phyloP scores from a whole-genome alignment of 2,329 filamentous ascomycete species.

The Fusarium luffae region DNA sequence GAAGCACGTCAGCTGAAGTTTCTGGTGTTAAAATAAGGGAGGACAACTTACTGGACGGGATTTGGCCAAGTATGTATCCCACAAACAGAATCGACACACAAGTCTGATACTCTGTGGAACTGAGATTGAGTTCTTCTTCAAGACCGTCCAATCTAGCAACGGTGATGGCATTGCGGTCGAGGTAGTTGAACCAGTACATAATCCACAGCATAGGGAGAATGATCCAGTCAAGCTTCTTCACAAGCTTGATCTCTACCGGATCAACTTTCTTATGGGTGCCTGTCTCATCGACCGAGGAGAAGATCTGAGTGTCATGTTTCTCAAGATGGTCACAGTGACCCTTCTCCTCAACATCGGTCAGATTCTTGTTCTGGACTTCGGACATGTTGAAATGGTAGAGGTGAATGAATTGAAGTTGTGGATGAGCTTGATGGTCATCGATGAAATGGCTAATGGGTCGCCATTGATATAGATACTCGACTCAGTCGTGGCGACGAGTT shows the following conservation, averaged over 20 bases:
- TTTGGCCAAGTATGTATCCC: conserved; percentile 50
- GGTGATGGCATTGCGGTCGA: conserved; percentile 67
- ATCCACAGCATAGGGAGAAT: conserved; percentile 48
- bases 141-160: conserved; percentile 65
- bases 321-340: conserved; percentile 18
- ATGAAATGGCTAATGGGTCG: neutral
- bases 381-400: neutral
- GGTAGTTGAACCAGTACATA: conserved; percentile 56
- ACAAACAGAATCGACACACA: conserved; percentile 51
- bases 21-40: conserved; percentile 41
- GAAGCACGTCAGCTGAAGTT: conserved; percentile 34
- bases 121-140: conserved; percentile 62
- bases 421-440: neutral
- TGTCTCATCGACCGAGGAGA: conserved; percentile 18
- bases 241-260: conserved; percentile 33
- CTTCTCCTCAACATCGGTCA: conserved; percentile 22
- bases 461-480: conserved; percentile 16
- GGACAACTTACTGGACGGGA: conserved; percentile 47
- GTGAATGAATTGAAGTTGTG: neutral
- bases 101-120: conserved; percentile 50
- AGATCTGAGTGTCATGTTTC: conserved; percentile 16
- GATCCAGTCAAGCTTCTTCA: conserved; percentile 35
- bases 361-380: neutral
- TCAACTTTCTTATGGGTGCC: conserved; percentile 36
- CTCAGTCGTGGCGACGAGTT: neutral